Conservation (phyloP, 352 stramenopile genomes). For the Albugo laibachii region DNA sequence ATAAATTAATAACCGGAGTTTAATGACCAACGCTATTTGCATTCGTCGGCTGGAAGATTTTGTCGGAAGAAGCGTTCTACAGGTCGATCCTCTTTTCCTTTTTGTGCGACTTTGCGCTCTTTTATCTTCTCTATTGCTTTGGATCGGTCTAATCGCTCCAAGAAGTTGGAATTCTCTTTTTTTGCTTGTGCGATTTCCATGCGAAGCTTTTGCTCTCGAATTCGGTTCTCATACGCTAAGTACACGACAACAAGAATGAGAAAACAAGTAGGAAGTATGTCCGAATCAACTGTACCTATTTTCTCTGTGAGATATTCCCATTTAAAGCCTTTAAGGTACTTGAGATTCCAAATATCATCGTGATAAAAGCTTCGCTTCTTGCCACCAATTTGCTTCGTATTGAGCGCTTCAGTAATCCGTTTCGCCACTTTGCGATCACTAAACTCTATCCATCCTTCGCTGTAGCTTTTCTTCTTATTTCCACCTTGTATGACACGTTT, state of each 20-base stretch:
- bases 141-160: slow-evolving; percentile 73
- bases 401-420: slow-evolving; percentile 82
- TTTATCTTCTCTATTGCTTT: slow-evolving; percentile 78
- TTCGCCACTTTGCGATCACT: slow-evolving; percentile 93
- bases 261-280: slow-evolving; percentile 8
- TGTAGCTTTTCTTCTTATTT: slow-evolving; percentile 82
- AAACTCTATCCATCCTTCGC: slow-evolving; percentile 98
- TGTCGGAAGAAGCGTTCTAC: slow-evolving; percentile 18
- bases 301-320: slow-evolving; percentile 98
- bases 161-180: slow-evolving; percentile 74
- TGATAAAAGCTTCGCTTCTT: slow-evolving; percentile 94
- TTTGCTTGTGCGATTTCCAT: slow-evolving; percentile 73
- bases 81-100: slow-evolving; percentile 5
- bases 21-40: no score
- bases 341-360: slow-evolving; percentile 98
- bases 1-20: no score
- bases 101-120: slow-evolving; percentile 31
- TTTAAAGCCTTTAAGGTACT: slow-evolving; percentile 98
- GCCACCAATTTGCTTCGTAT: slow-evolving; percentile 82
- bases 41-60: slow-evolving; percentile 2
- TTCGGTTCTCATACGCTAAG: slow-evolving; percentile 62
- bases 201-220: slow-evolving; percentile 69
- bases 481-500: slow-evolving; percentile 76
- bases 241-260: not conserved
- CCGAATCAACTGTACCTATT: slow-evolving; percentile 50